Evolutionary conservation across 2,329 filamentous ascomycete genomes (phyloP), one percentile per base, ranked within the genome.

Genomic region (Magnaporthales sp.): DNA sequence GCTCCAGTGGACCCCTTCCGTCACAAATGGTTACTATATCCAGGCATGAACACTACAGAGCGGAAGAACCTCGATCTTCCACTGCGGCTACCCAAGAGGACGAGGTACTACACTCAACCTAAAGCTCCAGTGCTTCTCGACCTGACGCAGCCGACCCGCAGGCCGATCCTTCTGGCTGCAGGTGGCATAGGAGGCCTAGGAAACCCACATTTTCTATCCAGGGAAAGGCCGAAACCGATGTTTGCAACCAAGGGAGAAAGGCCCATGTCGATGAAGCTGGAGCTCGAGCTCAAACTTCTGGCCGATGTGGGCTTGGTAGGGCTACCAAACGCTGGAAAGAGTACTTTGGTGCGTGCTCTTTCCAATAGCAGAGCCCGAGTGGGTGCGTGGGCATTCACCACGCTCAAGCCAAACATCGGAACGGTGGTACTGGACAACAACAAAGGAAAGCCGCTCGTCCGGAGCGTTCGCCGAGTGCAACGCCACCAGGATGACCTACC

Each of bases 351-450:
- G 19, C 89, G 95, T 22, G 89, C 93, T 3, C 80, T 99, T 72
- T 96, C 89, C 72, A 93, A 93, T 76, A 96, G 91, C 75, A 89
- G 93, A 68, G 92, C 95, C 1, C 87, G 95, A 54, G 88, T 99
- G 31, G 95, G 95, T 56, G 89, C 91, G 75, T 99, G 95, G 95
- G 94, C 93, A 10, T 99, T 99, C 76, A 99, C 95, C 3, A 99
- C 95, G 0, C 83, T 99, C 9, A 90, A 93, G 71, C 95, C 95
- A 2, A 72, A 96, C 71, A 96, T 99, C 66, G 95, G 95, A 64
- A 99, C 95, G 0, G 92, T 99, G 7, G 90, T 98, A 15, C 85
- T 99, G 11, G 95, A 99, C 76, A 87, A 93, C 75, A 86, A 95
- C 79, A 89, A 88, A 67, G 92, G 93, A 2, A 87, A 91, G 0